phyloP scores from a whole-genome alignment of 192 early-diverging fungal genomes.

The Backusella tuberculispora region DNA sequence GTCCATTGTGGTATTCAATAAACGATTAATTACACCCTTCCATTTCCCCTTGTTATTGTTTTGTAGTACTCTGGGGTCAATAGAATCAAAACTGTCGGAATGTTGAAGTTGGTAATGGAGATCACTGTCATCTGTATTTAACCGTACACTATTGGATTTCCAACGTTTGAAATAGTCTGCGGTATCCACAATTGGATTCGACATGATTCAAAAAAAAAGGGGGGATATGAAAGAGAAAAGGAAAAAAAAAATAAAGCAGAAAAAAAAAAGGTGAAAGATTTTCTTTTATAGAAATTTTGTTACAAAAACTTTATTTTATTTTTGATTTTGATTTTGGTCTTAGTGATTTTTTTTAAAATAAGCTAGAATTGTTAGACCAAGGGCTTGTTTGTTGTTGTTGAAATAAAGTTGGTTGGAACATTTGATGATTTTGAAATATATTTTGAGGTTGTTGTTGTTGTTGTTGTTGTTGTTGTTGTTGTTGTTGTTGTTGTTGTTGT shows the following conservation, averaged over 20 bases:
- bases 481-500: slow-evolving; percentile 34
- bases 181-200: slow-evolving; percentile 38
- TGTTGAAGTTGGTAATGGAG: background rate
- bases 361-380: background rate
- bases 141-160: background rate
- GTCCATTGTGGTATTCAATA: background rate
- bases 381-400: slow-evolving; percentile 21
- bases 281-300: background rate
- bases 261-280: slow-evolving; percentile 1
- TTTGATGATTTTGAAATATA: slow-evolving; percentile 31
- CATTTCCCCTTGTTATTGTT: background rate
- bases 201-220: slow-evolving; percentile 23
- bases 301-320: slow-evolving; percentile 7
- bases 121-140: background rate
- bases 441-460: slow-evolving; percentile 40
- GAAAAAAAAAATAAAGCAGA: background rate
- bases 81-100: slow-evolving; percentile 6
- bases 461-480: slow-evolving; percentile 29
- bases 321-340: background rate
- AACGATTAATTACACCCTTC: background rate
- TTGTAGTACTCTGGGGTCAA: background rate
- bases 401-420: background rate
- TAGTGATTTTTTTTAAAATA: slow-evolving; percentile 4
- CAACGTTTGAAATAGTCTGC: slow-evolving; percentile 30
- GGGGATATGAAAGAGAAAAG: background rate